phyloP scores from a whole-genome alignment of 169 alveolate genomes.

The Amoebophrya sp. region DNA sequence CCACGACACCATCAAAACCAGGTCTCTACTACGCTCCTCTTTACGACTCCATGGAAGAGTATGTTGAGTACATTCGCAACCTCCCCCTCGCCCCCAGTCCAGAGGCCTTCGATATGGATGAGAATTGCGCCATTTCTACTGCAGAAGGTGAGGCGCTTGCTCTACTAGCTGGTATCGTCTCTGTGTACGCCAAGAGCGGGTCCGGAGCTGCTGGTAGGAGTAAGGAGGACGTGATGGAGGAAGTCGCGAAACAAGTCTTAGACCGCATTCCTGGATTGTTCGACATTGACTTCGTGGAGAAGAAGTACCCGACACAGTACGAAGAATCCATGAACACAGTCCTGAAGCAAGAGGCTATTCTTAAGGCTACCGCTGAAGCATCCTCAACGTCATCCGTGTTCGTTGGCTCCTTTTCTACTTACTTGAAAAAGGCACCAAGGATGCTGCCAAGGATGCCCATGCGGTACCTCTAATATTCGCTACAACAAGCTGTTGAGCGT shows the following conservation, averaged over 20 bases:
- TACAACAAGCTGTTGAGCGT: constrained; percentile 72
- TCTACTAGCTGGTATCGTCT: not conserved
- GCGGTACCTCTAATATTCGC: too few species aligned
- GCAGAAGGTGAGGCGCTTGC: constrained; percentile 31
- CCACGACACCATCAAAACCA: too few species aligned
- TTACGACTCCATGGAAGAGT: not conserved
- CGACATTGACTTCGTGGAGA: constrained; percentile 53
- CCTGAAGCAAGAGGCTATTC: constrained; percentile 39
- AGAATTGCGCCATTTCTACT: constrained; percentile 50
- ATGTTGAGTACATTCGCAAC: not conserved
- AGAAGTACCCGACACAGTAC: constrained; percentile 70
- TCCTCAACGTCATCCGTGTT: too few species aligned
- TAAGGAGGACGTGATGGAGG: constrained; percentile 49
- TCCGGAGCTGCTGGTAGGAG: constrained; percentile 40
- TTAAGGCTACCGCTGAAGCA: too few species aligned
- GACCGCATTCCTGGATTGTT: constrained; percentile 60
- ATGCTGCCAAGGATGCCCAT: too few species aligned
- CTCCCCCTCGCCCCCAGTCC: constrained; percentile 78
- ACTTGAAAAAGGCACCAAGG: too few species aligned
- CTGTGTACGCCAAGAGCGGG: constrained; percentile 22
- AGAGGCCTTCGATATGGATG: constrained; percentile 89
- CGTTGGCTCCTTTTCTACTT: too few species aligned
- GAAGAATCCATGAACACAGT: constrained; percentile 80
- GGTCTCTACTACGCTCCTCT: not conserved
- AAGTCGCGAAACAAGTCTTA: not conserved